Evolutionary conservation across 495 filamentous ascomycete species (phyloP), one percentile per base, ranked within the genome.

Genomic region (Tuber indicum): DNA sequence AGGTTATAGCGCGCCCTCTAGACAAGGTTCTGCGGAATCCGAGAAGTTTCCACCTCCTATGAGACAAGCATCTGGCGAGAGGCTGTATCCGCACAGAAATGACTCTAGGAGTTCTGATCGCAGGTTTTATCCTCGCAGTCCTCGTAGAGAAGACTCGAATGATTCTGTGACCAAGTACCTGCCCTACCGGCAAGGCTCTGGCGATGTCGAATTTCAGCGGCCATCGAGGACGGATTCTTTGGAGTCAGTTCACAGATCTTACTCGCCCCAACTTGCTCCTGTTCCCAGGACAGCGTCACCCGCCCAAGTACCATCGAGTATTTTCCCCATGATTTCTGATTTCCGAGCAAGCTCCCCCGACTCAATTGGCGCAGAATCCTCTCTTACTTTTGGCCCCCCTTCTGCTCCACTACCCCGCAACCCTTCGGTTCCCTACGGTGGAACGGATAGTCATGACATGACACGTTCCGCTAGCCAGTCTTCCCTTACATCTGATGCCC

Each of bases 401-500:
- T 94, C 83, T 87, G 72, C 91, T 90, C 45, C 91, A 90, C 36
- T 88, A 90, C 78, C 91, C 91, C 72, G 89, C 91, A 1, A 86
- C 85, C 79, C 83, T 80, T 76, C 81, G 81, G 76, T 88, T 85
- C 78, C 84, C 82, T 70, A 88, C 86, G 84, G 89, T 85, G 75
- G 89, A 93, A 70, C 96, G 94, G 17, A 93, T 93, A 8, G 97
- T 94, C 0, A 85, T 94, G 66, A 91, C 89, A 79, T 98, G 94
- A 3, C 93, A 97, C 73, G 88, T 88, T 66, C 58, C 26, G 58
- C 5, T 10, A 66, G 58, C 16, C 58, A 66, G 26, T 66, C 58
- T 36, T 66, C 58, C 58, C 32, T 36, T 14, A 66, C 14, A 46
- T 89, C 88, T 69, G 84, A 84, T 73, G 85, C 80, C 8, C 81